phyloP scores from a whole-genome alignment of 805 yeast species.

The Lipomyces lipofer region DNA sequence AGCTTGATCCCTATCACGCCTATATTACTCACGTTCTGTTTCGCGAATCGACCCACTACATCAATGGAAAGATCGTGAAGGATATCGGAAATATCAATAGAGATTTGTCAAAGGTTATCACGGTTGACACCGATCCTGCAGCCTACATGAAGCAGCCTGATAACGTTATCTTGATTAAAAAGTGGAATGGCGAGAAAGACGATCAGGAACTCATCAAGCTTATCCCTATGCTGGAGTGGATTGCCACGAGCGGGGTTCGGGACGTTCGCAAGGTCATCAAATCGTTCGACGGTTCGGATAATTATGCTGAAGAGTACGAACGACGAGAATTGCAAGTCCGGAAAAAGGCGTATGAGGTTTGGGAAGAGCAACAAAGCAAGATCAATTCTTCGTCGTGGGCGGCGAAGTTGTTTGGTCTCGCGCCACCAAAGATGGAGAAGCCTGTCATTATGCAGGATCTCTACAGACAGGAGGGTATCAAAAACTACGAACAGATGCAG shows the following conservation, averaged over 20 bases:
- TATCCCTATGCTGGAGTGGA: conserved; percentile 91
- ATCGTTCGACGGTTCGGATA: conserved; percentile 64
- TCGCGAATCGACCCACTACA: conserved; percentile 87
- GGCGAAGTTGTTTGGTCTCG: conserved; percentile 38
- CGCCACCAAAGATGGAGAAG: conserved; percentile 45
- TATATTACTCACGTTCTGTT: conserved; percentile 81
- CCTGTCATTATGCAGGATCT: conserved; percentile 81
- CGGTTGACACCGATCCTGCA: conserved; percentile 75
- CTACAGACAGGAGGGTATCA: conserved; percentile 89
- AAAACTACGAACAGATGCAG: conserved; percentile 79
- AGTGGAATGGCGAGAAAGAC: conserved; percentile 86
- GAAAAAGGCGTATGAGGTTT: conserved; percentile 50
- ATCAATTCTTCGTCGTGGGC: conserved; percentile 11
- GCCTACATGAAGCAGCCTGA: conserved; percentile 84
- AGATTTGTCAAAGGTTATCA: conserved; percentile 76
- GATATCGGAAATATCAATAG: conserved; percentile 89
- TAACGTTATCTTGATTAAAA: conserved; percentile 79
- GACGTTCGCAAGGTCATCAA: conserved; percentile 88
- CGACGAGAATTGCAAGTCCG: conserved; percentile 76
- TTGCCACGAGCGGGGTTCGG: conserved; percentile 80
- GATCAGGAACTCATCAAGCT: conserved; percentile 71
- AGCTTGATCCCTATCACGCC: conserved; percentile 91
- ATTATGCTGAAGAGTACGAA: conserved; percentile 76
- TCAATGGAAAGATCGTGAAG: conserved; percentile 86
- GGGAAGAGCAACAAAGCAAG: conserved; percentile 43